Conservation (phyloP, 2,329 filamentous ascomycete genomes). For the Podosphaera aphanis region DNA sequence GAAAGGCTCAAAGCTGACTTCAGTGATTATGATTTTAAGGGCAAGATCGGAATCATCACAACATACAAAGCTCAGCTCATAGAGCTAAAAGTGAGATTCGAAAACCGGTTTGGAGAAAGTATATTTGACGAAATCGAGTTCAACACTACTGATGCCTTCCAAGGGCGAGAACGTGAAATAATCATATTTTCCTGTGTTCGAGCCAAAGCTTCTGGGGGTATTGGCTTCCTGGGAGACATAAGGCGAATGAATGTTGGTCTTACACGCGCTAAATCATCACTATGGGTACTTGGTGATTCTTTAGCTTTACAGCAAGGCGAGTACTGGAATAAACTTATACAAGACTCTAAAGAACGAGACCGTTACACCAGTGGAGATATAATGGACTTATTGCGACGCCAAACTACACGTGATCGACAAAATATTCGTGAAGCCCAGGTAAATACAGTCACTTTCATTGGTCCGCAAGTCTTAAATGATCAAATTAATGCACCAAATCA, state of each 20-base stretch:
- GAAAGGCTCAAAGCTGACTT: constrained; percentile 57
- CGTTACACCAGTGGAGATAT: constrained; percentile 53
- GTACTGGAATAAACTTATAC: constrained; percentile 73
- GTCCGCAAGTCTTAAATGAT: neutral
- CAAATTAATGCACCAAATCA: neutral
- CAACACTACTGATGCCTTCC: constrained; percentile 96
- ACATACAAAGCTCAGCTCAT: constrained; percentile 87
- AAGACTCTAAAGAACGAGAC: constrained; percentile 52
- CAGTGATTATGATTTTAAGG: constrained; percentile 39
- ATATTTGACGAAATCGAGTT: constrained; percentile 75
- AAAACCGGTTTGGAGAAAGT: constrained; percentile 42
- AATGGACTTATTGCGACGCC: constrained; percentile 26
- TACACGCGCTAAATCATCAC: constrained; percentile 82
- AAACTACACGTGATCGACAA: constrained; percentile 14
- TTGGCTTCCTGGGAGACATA: constrained; percentile 96
- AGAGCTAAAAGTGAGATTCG: constrained; percentile 56
- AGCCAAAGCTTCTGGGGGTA: constrained; percentile 75
- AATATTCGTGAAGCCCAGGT: constrained; percentile 2
- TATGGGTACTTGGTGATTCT: constrained; percentile 92
- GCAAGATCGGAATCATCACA: constrained; percentile 90
- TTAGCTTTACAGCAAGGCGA: constrained; percentile 65
- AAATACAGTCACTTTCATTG: neutral
- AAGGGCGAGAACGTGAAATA: constrained; percentile 87
- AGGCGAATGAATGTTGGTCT: constrained; percentile 98
- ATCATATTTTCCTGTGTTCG: constrained; percentile 98